Evolutionary conservation across 2,329 filamentous ascomycete species (phyloP).

Genomic region (Chaetomium sp.): DNA sequence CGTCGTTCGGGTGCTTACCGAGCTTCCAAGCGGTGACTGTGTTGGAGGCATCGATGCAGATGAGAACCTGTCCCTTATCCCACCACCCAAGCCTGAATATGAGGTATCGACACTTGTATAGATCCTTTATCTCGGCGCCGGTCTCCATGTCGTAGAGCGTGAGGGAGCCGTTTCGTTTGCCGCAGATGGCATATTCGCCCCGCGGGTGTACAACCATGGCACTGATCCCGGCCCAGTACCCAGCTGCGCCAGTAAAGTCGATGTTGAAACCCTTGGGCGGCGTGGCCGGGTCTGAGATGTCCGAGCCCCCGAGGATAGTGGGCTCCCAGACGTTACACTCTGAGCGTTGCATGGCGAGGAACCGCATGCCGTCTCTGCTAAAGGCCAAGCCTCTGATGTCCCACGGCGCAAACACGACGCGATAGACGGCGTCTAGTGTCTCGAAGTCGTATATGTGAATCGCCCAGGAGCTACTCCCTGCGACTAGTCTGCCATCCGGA

Average conservation of each 20-base stretch:
- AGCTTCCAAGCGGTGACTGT: background rate
- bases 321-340: constrained; percentile 9
- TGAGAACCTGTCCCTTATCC: background rate
- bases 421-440: constrained; percentile 2
- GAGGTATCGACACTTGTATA: background rate
- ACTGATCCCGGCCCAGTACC: background rate
- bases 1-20: background rate
- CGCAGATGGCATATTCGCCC: background rate
- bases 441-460: constrained; percentile 25
- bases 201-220: background rate
- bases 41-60: background rate
- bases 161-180: constrained; percentile 4
- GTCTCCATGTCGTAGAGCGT: constrained; percentile 1
- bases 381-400: constrained; percentile 3
- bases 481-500: constrained; percentile 27
- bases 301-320: background rate
- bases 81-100: background rate
- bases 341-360: constrained; percentile 1
- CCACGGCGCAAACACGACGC: background rate
- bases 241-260: background rate
- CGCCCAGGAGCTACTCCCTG: constrained; percentile 22
- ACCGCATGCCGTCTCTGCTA: background rate
- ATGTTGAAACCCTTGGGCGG: background rate
- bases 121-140: background rate
- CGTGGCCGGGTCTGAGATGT: background rate